Base-by-base conservation (phyloP, 78 protist genomes). In the Polysphondylium violaceum region DNA sequence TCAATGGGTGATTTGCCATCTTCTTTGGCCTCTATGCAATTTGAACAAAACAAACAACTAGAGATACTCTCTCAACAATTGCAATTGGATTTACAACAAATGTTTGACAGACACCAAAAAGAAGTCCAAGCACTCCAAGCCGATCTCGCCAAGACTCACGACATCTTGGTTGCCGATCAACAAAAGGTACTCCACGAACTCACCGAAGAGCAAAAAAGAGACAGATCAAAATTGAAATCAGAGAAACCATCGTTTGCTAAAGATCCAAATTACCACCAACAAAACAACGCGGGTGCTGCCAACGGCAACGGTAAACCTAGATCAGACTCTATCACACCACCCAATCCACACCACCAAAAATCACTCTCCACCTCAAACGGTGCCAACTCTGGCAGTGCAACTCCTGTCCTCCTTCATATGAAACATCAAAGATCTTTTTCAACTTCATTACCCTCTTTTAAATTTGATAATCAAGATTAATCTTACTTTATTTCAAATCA, bases 381-480 rank as follows among this genome's bases (percentile, higher is more conserved):
- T 9, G 58, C 16, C 2, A 29, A 19, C 7, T 21, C 50, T 43
- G 64, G 64, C 44, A 41, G 40, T 27, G 35, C 69, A 40, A 59
- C 76, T 2, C 87, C 87, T 11, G 36, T 58, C 9, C 14, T 74
- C 9, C 36, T 68, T 23, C 67, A 74, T 74, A 58, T 71, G 53
- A 83, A 83, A 58, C 91, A 83, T 55, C 67, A 55, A 36, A 51
- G 91, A 59, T 83, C 91, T 35, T 83, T 83, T 36, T 83, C 91
- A 67, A 83, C 91, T 23, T 55, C 72, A 35, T 58, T 83, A 58
- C 91, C 91, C 14, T 58, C 68, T 17, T 83, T 71, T 40, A 67
- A 69, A 35, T 83, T 83, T 69, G 90, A 83, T 55, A 74, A 55
- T 38, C 81, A 43, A 71, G 55, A 68, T 65, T 41, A 68, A 41